Conservation (phyloP, 768 basidiomycete species). For the Royoungia palumana region DNA sequence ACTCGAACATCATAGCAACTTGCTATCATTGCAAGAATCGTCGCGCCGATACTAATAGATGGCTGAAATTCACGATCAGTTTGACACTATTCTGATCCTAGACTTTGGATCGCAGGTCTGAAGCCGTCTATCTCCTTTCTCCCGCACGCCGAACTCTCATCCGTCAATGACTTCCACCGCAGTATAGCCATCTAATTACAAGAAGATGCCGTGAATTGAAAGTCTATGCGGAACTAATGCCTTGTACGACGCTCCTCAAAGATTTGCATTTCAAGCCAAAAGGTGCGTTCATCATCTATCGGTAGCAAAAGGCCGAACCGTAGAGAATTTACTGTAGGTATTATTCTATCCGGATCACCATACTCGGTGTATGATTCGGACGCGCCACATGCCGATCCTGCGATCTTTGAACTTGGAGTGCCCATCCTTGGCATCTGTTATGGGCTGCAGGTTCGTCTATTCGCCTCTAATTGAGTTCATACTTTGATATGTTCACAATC, state of each 20-base stretch:
- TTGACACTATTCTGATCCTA: conserved; percentile 92
- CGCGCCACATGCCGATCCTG: conserved; percentile 92
- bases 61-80: conserved; percentile 91
- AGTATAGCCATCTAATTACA: conserved; percentile 98
- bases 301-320: not conserved
- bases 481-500: not conserved
- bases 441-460: conserved; percentile 74
- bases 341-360: conserved; percentile 96
- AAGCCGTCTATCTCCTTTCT: conserved; percentile 11
- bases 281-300: conserved; percentile 45
- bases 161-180: conserved; percentile 1
- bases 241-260: conserved; percentile 87
- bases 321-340: conserved; percentile 45
- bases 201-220: conserved; percentile 96
- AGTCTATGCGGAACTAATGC: conserved; percentile 96
- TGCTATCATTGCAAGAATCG: not conserved
- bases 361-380: conserved; percentile 95
- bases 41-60: conserved; percentile 36
- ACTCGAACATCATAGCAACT: too few relatives aligned
- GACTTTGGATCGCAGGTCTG: conserved; percentile 95
- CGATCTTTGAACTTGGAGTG: conserved; percentile 80
- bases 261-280: conserved; percentile 93
- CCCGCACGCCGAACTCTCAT: conserved; percentile 7
- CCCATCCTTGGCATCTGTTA: conserved; percentile 98
- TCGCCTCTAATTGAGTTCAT: not conserved